Base-by-base conservation (phyloP, 345 rosid species). In the Dipteronia dyeriana region DNA sequence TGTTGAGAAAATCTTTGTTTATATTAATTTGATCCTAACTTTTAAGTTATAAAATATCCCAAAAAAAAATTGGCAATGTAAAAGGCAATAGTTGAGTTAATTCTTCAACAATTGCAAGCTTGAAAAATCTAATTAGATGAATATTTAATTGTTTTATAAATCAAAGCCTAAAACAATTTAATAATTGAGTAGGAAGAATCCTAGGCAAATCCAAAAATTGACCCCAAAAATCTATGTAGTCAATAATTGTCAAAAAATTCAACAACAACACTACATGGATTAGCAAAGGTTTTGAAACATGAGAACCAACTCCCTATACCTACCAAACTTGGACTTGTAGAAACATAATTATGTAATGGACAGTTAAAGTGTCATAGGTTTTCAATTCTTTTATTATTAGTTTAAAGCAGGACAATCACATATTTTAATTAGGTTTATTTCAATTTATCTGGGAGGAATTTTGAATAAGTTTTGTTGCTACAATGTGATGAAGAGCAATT, bases 251-350 rank as follows among this genome's bases (percentile, higher is more conserved):
- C 45, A 7, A 19, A 34, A 34, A 26, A n/a, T n/a, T 19, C 63
- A 17, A 39, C 34, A 16, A 2, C 47, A 66, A 38, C 25, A n/a
- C 7, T 41, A 67, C 7, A 67, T 38, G 29, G 4, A 39, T 66
- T 66, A 45, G 23, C 47, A n/a, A 8, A n/a, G 49, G 22, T 7
- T 67, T 67, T 67, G 49, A 67, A 67, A 67, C 3, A 8, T 38
- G 47, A 41, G 29, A 41, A 67, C 47, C 70, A 20, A 67, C 47
- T 12, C 25, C n/a, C n/a, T n/a, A n/a, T n/a, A n/a, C 70, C 14
- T 41, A 67, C 70, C 70, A 67, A 66, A 67, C 70, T 67, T 67
- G 12, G 70, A 67, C 70, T 67, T 66, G 41, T 13, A 16, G 41
- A 34, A 16, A 8, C 51, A 66, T 19, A 9, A 38, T 66, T 9